Evolutionary conservation across 805 yeast species (phyloP), one percentile per base, ranked within the genome.

Genomic region (Metschnikowia colocasiae): DNA sequence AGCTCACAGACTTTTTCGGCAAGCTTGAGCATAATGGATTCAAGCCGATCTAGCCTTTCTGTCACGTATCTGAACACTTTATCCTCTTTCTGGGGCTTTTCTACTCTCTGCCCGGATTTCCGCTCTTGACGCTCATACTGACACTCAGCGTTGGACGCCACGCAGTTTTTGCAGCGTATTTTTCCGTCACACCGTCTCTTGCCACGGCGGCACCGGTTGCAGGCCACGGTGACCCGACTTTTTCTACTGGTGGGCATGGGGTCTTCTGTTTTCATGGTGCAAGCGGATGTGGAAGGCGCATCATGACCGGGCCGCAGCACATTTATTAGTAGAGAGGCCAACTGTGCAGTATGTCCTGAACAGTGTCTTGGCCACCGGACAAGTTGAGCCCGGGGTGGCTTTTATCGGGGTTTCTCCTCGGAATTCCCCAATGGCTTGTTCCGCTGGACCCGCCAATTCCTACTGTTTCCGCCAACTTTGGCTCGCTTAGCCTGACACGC

Each of bases 171-270:
- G 26, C 57, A 54, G 2, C 49, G 52, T 7, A 18, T 15, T 13
- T 37, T 43, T 12, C 57, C 56, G 30, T 51, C 56, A 34, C 59
- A 54, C 18, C 44, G 31, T 30, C 52, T 54, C 37, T 56, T 56
- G 35, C 49, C 51, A 33, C 47, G 46, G 10, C 59, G 53, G 34
- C 59, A 56, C 1, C 35, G 43, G 37, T 43, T 48, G 34, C 59
- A 54, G 0, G 59, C 59, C 23, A 48, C 54, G 12, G 51, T 25
- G 23, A 49, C 53, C 1, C 59, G 43, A 29, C 45, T 41, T 23
- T 45, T 47, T 8, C 22, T 31, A 9, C 5, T n/a, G 15, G 9
- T 10, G 25, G 34, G 9, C 34, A 39, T 29, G 13, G 20, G 6
- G 10, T 16, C 19, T 6, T 36, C 39, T 8, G 22, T 4, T 15